Conservation (phyloP, 2,329 filamentous ascomycete genomes). For the Alternaria solani region DNA sequence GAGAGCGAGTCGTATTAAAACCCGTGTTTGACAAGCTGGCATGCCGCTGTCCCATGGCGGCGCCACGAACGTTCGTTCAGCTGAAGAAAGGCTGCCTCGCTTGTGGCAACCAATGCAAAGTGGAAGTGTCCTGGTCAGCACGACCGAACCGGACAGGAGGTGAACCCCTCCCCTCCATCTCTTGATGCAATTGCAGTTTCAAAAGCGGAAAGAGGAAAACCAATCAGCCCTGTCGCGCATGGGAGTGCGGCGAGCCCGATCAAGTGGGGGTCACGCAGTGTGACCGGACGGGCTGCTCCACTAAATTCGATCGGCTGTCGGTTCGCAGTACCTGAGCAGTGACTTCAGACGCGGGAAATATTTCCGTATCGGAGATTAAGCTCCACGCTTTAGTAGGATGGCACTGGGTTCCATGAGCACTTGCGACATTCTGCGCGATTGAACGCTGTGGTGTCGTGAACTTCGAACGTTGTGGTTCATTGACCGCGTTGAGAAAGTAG, state of each 20-base stretch:
- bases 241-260: neutral
- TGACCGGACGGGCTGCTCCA: neutral
- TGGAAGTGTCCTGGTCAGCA: neutral
- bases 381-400: neutral
- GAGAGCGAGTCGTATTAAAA: neutral
- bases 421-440: neutral
- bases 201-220: neutral
- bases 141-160: neutral
- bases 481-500: neutral
- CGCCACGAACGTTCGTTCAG: neutral
- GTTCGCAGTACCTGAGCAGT: neutral
- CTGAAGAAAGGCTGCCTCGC: slow-evolving; percentile 1
- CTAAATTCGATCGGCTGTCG: slow-evolving; percentile 3
- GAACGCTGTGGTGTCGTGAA: neutral
- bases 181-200: neutral
- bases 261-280: slow-evolving; percentile 3
- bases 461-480: neutral
- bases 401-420: neutral
- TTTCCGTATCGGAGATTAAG: neutral
- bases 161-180: neutral
- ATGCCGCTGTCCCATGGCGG: neutral
- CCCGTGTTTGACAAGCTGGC: neutral
- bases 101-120: neutral
- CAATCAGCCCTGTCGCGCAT: neutral
- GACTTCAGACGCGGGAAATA: neutral